Base-by-base conservation (phyloP, 2,329 filamentous ascomycete genomes). In the Monilinia polystroma region DNA sequence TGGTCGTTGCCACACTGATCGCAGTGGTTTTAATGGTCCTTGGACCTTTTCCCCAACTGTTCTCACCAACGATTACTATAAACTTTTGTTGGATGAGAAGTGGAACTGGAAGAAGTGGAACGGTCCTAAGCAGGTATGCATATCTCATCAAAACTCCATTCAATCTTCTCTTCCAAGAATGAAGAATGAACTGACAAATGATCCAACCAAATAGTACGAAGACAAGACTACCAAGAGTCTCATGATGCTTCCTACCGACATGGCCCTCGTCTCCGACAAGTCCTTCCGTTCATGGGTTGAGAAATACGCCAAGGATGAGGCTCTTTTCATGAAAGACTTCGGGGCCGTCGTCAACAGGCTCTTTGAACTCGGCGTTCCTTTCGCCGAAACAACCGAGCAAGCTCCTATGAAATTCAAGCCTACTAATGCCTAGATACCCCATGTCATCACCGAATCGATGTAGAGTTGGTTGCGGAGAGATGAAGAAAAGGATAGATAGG, bases 191-290 rank as follows among this genome's bases (percentile, higher is more conserved):
- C 63, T 66, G 52, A 66, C 55, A 32, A 7, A 52, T 63, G 68
- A 57, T 69, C 52, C 55, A 57, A 26, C 20, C 38, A 16, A 73
- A 70, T 67, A 96, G 85, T 94, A 90, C 78, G 89, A 96, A 81
- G 93, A 98, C 81, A 90, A 91, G 82, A 86, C 83, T 76, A 92
- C 89, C 75, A 93, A 96, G 86, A 84, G 85, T 53, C 82, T 98
- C 74, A 98, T 99, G 95, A 98, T 99, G 94, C 83, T 99, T 79
- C 95, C 95, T 64, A 90, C 92, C 71, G 94, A 99, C 77, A 88
- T 96, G 81, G 90, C 90, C 66, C 83, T 98, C 66, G 81, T 96
- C 76, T 86, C 93, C 81, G 94, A 98, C 81, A 94, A 94, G 85
- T 83, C 83, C 72, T 96, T 98, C 84, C 87, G 85, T 80, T 82